A percentile compares a stretch with the other conserved stretches of the same genome.
phyloP scores from a whole-genome alignment of 2,329 filamentous ascomycete genomes.

The Colletotrichum sp. region DNA sequence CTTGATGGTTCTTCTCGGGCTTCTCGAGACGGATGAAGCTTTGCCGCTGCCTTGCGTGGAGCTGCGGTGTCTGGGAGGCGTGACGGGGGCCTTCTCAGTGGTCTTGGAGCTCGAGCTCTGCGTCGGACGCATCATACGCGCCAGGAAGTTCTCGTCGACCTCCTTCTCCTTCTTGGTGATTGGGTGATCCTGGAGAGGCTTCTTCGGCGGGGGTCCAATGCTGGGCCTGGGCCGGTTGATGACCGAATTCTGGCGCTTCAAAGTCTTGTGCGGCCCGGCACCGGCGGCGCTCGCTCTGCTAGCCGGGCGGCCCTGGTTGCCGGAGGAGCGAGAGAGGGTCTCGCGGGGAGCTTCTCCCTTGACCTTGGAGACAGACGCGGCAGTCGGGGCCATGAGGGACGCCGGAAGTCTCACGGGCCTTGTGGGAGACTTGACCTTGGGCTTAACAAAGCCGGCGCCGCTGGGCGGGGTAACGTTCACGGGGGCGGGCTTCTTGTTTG shows the following conservation, averaged over 20 bases:
- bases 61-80: conserved; percentile 51
- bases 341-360: conserved; percentile 28
- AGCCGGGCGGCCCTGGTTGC: conserved; percentile 44
- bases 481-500: conserved; percentile 49
- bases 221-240: conserved; percentile 54
- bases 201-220: conserved; percentile 65
- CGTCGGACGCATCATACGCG: conserved; percentile 83
- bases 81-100: conserved; percentile 62
- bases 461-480: conserved; percentile 42
- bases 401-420: conserved; percentile 70
- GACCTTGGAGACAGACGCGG: conserved; percentile 70
- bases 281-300: conserved; percentile 49
- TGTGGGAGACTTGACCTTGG: conserved; percentile 72
- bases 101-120: conserved; percentile 72
- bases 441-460: conserved; percentile 57
- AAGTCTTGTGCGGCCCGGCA: conserved; percentile 32
- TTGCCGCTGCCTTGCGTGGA: conserved; percentile 26
- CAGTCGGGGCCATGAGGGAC: conserved; percentile 72
- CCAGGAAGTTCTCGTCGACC: conserved; percentile 74
- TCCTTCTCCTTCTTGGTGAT: conserved; percentile 55
- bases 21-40: conserved; percentile 22
- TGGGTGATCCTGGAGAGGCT: conserved; percentile 52
- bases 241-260: conserved; percentile 52
- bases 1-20: conserved; percentile 25
- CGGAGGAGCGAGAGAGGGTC: conserved; percentile 23